A percentile compares a stretch with the other conserved stretches of the same genome.
phyloP scores from a whole-genome alignment of 1,284 basidiomycete species.

The Somion occarium region DNA sequence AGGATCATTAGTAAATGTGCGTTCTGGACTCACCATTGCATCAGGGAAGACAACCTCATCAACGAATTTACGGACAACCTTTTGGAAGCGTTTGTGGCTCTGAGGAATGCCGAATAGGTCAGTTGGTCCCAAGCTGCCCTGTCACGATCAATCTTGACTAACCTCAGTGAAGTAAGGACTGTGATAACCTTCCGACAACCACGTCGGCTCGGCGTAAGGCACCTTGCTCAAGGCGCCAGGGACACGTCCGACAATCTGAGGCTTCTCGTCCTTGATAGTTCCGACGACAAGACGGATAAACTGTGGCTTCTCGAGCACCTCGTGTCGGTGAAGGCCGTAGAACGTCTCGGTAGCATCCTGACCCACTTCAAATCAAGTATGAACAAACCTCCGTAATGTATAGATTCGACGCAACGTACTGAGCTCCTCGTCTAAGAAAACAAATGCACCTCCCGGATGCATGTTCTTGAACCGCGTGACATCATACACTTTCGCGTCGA shows the following conservation, averaged over 20 bases:
- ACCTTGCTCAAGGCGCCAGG: constrained; percentile 63
- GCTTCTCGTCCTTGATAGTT: constrained; percentile 60
- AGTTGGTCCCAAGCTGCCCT: no score
- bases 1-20: neutral
- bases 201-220: constrained; percentile 82
- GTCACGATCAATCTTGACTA: no score
- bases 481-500: constrained; percentile 82
- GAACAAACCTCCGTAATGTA: constrained; percentile 27
- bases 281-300: constrained; percentile 72
- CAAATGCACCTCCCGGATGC: constrained; percentile 82
- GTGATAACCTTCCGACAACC: constrained; percentile 64
- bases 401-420: constrained; percentile 31
- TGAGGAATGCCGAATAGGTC: no score
- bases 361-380: constrained; percentile 37
- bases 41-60: constrained; percentile 49
- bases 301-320: constrained; percentile 71
- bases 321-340: constrained; percentile 79
- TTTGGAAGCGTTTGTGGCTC: constrained; percentile 47
- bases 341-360: constrained; percentile 85
- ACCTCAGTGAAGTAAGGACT: constrained; percentile 67
- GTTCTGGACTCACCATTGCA: constrained; percentile 31
- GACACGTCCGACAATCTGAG: constrained; percentile 46
- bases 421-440: constrained; percentile 70
- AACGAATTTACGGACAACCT: constrained; percentile 43
- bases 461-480: constrained; percentile 72